phyloP scores from a whole-genome alignment of 75 land plant species.

The Chamaecyparis obtusa region DNA sequence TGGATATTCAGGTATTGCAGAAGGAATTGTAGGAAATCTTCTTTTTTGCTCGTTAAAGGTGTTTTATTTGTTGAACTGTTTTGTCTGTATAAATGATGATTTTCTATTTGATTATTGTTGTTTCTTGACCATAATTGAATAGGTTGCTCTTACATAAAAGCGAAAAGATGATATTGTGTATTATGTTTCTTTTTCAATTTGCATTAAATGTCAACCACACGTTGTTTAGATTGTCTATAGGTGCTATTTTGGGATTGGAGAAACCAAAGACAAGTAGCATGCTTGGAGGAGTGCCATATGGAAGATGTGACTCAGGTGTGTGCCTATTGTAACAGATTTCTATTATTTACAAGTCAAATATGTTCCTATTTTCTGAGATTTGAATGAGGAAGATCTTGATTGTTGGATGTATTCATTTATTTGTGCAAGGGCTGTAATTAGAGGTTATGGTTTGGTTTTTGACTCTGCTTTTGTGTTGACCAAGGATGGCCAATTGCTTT shows the following conservation, averaged over 20 bases:
- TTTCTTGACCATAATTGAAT: neutral
- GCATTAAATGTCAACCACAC: neutral
- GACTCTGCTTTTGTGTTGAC: neutral
- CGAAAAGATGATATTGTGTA: neutral
- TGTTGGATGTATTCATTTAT: neutral
- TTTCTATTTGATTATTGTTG: neutral
- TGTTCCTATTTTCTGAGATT: neutral
- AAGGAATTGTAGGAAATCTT: neutral
- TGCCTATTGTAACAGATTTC: neutral
- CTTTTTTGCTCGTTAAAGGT: neutral
- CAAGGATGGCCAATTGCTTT: neutral
- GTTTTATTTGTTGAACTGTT: neutral
- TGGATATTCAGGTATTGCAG: neutral
- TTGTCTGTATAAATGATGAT: neutral
- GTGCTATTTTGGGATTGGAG: slow-evolving; percentile 94
- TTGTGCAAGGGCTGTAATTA: neutral
- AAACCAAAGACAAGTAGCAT: slow-evolving; percentile 67
- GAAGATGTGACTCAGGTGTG: slow-evolving; percentile 96
- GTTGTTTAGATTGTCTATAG: slow-evolving; percentile 37
- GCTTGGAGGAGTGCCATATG: slow-evolving; percentile 90
- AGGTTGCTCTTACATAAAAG: neutral
- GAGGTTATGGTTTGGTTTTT: neutral
- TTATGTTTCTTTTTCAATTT: neutral
- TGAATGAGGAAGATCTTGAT: neutral
- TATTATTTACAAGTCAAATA: neutral